These are phyloP conservation scores for Colletotrichum caudatum DNA, from an alignment of 2,329 filamentous ascomycete genomes.

Conservation along the genomic window DNA sequence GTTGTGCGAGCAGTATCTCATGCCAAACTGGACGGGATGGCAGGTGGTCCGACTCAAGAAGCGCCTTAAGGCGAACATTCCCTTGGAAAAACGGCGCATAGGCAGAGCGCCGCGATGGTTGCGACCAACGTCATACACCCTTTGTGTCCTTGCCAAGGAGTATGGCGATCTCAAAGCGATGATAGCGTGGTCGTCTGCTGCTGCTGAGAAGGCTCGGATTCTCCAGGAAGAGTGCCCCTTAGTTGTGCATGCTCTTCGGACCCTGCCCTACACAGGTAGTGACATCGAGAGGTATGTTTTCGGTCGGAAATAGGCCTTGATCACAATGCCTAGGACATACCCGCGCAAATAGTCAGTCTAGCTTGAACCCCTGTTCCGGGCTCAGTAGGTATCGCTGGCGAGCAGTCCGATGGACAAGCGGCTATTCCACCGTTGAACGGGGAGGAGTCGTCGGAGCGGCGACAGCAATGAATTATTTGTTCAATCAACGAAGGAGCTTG, in stretches of 20 bases:
- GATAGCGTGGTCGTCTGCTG: slow-evolving; percentile 61
- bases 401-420: not conserved
- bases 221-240: slow-evolving; percentile 56
- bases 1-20: slow-evolving; percentile 81
- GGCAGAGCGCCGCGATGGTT: slow-evolving; percentile 53
- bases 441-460: not conserved
- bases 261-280: slow-evolving; percentile 35
- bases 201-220: slow-evolving; percentile 54
- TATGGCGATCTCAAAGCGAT: slow-evolving; percentile 63
- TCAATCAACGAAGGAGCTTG: not conserved
- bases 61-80: slow-evolving; percentile 48
- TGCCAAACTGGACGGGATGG: slow-evolving; percentile 85
- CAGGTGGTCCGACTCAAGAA: slow-evolving; percentile 42
- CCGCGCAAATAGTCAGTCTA: not conserved
- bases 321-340: not conserved
- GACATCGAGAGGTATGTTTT: slow-evolving; percentile 46
- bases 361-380: not conserved
- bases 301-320: not conserved
- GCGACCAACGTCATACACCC: slow-evolving; percentile 58
- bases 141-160: slow-evolving; percentile 62
- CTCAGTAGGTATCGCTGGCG: not conserved
- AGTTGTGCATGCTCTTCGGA: slow-evolving; percentile 56
- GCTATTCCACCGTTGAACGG: too few species aligned
- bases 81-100: slow-evolving; percentile 55
- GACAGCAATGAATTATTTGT: not conserved